Evolutionary conservation across 352 stramenopile genomes (phyloP).

Genomic region (Phytophthora lateralis): DNA sequence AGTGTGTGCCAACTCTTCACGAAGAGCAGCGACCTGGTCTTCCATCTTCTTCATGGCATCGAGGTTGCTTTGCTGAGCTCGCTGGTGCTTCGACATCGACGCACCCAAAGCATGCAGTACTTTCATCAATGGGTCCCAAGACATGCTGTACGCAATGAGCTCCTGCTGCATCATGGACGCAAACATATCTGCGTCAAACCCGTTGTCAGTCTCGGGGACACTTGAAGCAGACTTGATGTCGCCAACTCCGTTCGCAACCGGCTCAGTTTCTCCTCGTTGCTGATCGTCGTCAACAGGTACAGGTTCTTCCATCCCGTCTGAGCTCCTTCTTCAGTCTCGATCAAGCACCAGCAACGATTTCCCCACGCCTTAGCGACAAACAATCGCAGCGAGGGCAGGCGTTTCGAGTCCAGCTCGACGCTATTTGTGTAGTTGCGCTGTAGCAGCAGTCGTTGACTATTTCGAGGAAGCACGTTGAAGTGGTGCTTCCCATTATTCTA

Average conservation of each 20-base stretch:
- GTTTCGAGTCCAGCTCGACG: conserved; percentile 5
- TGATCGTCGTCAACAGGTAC: conserved; percentile 22
- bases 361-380: background rate
- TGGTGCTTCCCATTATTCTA: background rate
- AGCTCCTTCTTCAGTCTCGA: background rate
- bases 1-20: conserved; percentile 42
- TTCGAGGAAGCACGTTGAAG: conserved; percentile 5
- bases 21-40: conserved; percentile 50
- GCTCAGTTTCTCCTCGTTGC: conserved; percentile 19
- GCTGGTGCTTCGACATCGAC: conserved; percentile 63
- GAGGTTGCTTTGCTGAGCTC: conserved; percentile 39
- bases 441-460: background rate
- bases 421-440: conserved; percentile 4
- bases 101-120: conserved; percentile 59
- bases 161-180: conserved; percentile 66
- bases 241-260: conserved; percentile 3
- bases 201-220: conserved; percentile 21
- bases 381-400: background rate
- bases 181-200: conserved; percentile 57
- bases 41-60: conserved; percentile 59
- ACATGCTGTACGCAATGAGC: conserved; percentile 72
- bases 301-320: conserved; percentile 27
- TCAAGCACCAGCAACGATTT: background rate
- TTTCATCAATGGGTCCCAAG: conserved; percentile 76
- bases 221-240: conserved; percentile 6